These are phyloP conservation scores for Aspergillus wentii DNA, from an alignment of 495 filamentous ascomycete genomes.

Conservation along the genomic window DNA sequence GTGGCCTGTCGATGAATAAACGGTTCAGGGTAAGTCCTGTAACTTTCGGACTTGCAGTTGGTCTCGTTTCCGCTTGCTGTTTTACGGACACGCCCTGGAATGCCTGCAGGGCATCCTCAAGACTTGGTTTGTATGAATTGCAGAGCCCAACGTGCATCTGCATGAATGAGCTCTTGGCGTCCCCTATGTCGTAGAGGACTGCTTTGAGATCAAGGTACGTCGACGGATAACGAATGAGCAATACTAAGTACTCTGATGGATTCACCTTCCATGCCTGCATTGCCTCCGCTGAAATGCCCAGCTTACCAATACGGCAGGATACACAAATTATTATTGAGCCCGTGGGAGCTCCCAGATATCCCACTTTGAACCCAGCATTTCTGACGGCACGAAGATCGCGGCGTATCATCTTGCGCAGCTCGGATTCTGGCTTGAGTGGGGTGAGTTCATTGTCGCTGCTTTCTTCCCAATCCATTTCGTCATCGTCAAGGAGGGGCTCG, in stretches of 20 bases:
- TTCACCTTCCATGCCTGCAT: slow-evolving; percentile 73
- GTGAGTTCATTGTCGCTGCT: slow-evolving; percentile 32
- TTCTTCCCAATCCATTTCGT: slow-evolving; percentile 25
- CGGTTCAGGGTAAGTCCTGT: slow-evolving; percentile 26
- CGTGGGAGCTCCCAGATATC: slow-evolving; percentile 48
- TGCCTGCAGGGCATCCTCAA: slow-evolving; percentile 35
- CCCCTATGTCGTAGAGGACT: slow-evolving; percentile 23
- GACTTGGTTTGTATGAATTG: slow-evolving; percentile 42
- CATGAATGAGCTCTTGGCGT: slow-evolving; percentile 6
- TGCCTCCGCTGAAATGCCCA: slow-evolving; percentile 73
- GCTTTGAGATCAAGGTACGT: slow-evolving; percentile 54
- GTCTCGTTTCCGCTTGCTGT: slow-evolving; percentile 1
- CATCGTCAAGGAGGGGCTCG: slow-evolving; percentile 11
- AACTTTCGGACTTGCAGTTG: neutral
- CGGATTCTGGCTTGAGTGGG: slow-evolving; percentile 15
- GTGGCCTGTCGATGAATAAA: slow-evolving; percentile 67
- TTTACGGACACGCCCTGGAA: slow-evolving; percentile 33
- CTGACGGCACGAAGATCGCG: slow-evolving; percentile 59
- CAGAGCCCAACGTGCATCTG: slow-evolving; percentile 45
- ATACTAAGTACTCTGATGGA: slow-evolving; percentile 63
- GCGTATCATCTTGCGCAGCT: slow-evolving; percentile 37
- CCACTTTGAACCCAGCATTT: slow-evolving; percentile 70
- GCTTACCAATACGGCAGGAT: slow-evolving; percentile 54
- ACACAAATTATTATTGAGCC: slow-evolving; percentile 61
- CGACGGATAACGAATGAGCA: slow-evolving; percentile 63